Evolutionary conservation across 306 rosid genomes (phyloP), one percentile per base, ranked within the genome.

Genomic region (Macrotyloma uniflorum): DNA sequence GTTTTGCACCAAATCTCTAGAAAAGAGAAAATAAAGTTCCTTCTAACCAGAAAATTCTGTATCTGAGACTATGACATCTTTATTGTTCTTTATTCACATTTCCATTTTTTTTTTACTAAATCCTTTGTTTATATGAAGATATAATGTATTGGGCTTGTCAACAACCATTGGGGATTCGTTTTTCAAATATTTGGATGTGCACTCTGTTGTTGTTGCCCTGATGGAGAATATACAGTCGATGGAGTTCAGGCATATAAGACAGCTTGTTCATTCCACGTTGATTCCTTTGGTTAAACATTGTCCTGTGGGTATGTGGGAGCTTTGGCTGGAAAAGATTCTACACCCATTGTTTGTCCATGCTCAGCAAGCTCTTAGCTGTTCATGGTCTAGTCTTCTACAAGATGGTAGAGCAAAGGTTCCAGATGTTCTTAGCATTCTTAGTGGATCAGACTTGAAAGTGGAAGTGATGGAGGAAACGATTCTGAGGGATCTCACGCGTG

Each of bases 401-500:
- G 93, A 93, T 72, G 98, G 99, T 47, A 93, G 90, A 86, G 97
- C 97, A 42, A 91, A 88, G 81, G 96, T 90, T 84, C 99, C 99
- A 11, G 98, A 96, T 88, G 86, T 83, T 42, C 89, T 72, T 30
- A 87, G 88, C 70, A 85, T 93, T 83, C 85, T 79, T 66, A 75
- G 89, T 49, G 93, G 98, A 76, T 87, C 96, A 6, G 98, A 96
- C 89, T 86, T 91, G 85, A 93, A 90, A 90, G 88, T 85, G 32
- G 99, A 96, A 85, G 98, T 96, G 74, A 91, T 96, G 90, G 98
- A 91, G 88, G 98, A 96, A 83, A 96, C 85, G 74, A 84, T 96
- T 69, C 89, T 93, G 59, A 86, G 99, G 79, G 97, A 87, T 87
- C 88, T 93, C 50, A 96, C 99, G 26, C 90, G 98, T 16, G 99